phyloP scores from a whole-genome alignment of 2,329 filamentous ascomycete species.

The Mycogone perniciosa region DNA sequence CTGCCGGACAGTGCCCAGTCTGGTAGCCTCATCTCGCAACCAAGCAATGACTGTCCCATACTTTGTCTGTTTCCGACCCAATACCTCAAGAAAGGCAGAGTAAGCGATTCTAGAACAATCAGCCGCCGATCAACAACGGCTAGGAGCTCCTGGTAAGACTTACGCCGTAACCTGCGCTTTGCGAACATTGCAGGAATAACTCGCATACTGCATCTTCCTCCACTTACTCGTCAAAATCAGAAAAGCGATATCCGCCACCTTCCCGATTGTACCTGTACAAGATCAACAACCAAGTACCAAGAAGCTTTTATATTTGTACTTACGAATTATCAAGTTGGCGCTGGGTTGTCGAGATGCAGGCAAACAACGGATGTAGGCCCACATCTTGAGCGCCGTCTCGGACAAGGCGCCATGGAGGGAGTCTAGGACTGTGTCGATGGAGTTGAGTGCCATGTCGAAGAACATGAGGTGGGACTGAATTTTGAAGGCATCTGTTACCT shows the following conservation, averaged over 20 bases:
- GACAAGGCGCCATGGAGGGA: conserved; percentile 71
- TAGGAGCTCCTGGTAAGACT: conserved; percentile 26
- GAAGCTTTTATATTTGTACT: conserved; percentile 21
- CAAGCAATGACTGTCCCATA: conserved; percentile 61
- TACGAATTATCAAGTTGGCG: conserved; percentile 56
- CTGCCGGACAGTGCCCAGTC: conserved; percentile 20
- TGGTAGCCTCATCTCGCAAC: conserved; percentile 48
- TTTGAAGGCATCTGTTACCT: conserved; percentile 61
- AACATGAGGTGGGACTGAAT: conserved; percentile 81
- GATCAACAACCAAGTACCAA: background rate
- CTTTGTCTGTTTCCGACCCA: conserved; percentile 64
- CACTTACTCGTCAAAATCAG: conserved; percentile 54
- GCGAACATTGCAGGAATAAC: conserved; percentile 54
- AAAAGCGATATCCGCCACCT: conserved; percentile 58
- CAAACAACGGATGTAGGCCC: conserved; percentile 56
- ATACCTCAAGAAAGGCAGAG: conserved; percentile 61
- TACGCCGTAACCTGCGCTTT: conserved; percentile 57
- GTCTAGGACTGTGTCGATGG: conserved; percentile 56
- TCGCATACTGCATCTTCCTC: conserved; percentile 38
- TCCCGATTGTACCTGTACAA: conserved; percentile 53
- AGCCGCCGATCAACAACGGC: conserved; percentile 7
- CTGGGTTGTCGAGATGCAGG: conserved; percentile 49
- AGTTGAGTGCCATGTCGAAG: conserved; percentile 75
- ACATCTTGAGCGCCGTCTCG: conserved; percentile 73
- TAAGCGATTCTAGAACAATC: conserved; percentile 52